These are phyloP conservation scores for Trichosporon inkin DNA, from an alignment of 1,284 basidiomycete species.

Conservation along the genomic window DNA sequence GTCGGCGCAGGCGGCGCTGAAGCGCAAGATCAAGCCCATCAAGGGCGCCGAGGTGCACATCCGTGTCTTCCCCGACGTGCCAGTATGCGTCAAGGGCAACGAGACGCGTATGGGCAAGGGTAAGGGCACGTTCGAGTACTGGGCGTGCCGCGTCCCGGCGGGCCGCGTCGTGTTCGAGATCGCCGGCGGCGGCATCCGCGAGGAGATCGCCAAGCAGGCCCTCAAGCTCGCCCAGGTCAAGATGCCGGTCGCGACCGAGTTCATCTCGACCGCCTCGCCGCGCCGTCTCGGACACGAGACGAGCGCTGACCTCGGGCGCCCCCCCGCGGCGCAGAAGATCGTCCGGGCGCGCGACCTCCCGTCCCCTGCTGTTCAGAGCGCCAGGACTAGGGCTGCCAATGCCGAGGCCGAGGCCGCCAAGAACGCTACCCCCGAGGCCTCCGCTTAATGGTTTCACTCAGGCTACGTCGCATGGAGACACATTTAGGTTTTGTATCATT, in stretches of 20 bases:
- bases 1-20: conserved; percentile 80
- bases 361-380: neutral
- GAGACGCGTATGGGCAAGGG: conserved; percentile 99
- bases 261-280: conserved; percentile 66
- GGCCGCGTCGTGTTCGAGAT: conserved; percentile 94
- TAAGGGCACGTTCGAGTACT: conserved; percentile 95
- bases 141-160: conserved; percentile 91
- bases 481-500: conserved; percentile 2
- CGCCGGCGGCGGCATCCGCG: conserved; percentile 81
- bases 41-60: conserved; percentile 86
- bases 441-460: too few relatives aligned
- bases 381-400: neutral
- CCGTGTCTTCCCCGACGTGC: conserved; percentile 92
- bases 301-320: conserved; percentile 27
- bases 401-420: neutral
- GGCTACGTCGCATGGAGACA: neutral
- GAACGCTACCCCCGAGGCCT: neutral
- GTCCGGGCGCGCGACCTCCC: neutral
- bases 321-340: conserved; percentile 26
- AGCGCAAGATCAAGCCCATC: conserved; percentile 83
- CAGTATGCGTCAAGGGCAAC: conserved; percentile 97
- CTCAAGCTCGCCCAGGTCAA: conserved; percentile 85
- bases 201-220: conserved; percentile 88
- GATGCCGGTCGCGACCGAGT: conserved; percentile 84
- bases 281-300: conserved; percentile 67